phyloP scores from a whole-genome alignment of 2,329 filamentous ascomycete genomes.

The Colletotrichum sp. region DNA sequence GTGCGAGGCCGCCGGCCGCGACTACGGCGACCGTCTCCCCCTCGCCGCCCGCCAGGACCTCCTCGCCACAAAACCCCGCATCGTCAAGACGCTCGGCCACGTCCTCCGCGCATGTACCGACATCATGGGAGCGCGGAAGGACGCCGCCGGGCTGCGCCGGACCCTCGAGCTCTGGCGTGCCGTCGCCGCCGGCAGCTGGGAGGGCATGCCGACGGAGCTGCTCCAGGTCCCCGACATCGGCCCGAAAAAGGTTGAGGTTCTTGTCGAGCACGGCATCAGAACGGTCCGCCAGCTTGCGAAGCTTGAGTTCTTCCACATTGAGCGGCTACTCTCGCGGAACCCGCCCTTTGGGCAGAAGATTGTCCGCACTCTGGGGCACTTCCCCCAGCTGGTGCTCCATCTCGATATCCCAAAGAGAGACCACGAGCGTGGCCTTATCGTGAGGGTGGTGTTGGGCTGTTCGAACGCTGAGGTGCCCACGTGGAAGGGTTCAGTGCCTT shows the following conservation, averaged over 20 bases:
- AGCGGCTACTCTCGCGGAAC: conserved; percentile 77
- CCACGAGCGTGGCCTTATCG: conserved; percentile 43
- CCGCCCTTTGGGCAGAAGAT: conserved; percentile 82
- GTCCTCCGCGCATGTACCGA: conserved; percentile 43
- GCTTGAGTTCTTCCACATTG: conserved; percentile 74
- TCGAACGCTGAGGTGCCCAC: conserved; percentile 65
- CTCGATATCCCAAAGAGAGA: conserved; percentile 39
- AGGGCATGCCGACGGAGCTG: conserved; percentile 72
- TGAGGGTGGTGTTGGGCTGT: conserved; percentile 74
- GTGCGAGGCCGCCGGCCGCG: conserved; percentile 64
- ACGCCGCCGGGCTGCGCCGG: conserved; percentile 71
- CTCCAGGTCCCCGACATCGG: conserved; percentile 85
- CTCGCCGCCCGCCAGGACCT: conserved; percentile 36
- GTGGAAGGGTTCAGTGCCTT: conserved; percentile 71
- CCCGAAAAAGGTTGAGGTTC: conserved; percentile 73
- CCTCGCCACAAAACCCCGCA: conserved; percentile 31
- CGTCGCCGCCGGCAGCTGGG: conserved; percentile 79
- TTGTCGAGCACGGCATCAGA: conserved; percentile 73
- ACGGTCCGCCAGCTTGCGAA: conserved; percentile 73
- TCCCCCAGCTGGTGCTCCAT: conserved; percentile 64
- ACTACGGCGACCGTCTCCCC: conserved; percentile 50
- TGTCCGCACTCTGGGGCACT: conserved; percentile 67
- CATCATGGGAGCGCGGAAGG: conserved; percentile 44
- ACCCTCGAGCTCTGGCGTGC: conserved; percentile 81
- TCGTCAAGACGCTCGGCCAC: conserved; percentile 37